Conservation (phyloP, 129 eudicot species). For the Mikania micrantha region DNA sequence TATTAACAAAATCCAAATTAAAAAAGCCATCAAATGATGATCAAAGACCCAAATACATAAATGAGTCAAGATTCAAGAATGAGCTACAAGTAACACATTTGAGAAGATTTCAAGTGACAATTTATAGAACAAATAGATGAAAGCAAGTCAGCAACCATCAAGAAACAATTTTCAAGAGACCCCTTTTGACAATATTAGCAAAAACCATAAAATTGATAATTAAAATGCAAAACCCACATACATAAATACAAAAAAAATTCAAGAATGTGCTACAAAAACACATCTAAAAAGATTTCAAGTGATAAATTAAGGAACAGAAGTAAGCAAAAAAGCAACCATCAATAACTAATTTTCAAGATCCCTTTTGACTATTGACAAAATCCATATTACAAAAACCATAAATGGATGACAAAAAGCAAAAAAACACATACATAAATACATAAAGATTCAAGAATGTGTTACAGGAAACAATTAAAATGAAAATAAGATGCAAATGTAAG, state of each 20-base stretch:
- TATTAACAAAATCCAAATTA: not conserved
- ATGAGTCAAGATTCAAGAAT: too few species aligned
- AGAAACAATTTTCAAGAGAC: too few species aligned
- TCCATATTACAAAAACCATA: not conserved
- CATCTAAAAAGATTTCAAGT: not conserved
- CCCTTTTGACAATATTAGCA: too few species aligned
- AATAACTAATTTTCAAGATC: not conserved
- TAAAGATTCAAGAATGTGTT: not conserved
- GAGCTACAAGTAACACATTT: too few species aligned
- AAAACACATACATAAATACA: not conserved
- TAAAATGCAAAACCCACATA: too few species aligned
- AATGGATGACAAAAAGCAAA: not conserved
- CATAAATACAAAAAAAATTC: not conserved
- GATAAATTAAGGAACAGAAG: not conserved
- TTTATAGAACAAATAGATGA: too few species aligned
- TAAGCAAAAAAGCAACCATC: not conserved
- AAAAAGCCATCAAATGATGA: too few species aligned
- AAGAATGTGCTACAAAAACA: conserved; percentile 8
- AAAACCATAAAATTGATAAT: too few species aligned
- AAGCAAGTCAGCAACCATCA: too few species aligned
- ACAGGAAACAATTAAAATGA: not conserved
- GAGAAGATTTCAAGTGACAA: too few species aligned
- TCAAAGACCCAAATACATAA: too few species aligned
- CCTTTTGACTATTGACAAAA: not conserved
- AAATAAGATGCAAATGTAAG: not conserved